phyloP scores from a whole-genome alignment of 2,329 filamentous ascomycete genomes.

The Dothistroma septosporum region DNA sequence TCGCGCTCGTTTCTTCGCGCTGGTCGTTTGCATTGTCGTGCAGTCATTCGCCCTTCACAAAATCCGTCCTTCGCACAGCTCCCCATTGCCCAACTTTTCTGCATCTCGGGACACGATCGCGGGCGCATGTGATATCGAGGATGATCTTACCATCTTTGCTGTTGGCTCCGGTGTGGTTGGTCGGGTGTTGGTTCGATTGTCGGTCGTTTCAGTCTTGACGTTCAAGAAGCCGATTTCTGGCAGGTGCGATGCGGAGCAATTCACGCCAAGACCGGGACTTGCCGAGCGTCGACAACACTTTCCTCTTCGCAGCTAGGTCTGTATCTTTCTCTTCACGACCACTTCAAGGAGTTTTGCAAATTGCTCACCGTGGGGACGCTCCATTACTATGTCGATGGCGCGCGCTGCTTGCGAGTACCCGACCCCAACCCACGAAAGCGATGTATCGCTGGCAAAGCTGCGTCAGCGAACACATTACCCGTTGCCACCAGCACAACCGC shows the following conservation, averaged over 20 bases:
- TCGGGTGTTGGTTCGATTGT: background rate
- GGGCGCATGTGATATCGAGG: background rate
- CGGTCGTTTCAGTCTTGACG: background rate
- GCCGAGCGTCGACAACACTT: background rate
- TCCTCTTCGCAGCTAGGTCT: background rate
- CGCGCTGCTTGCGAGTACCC: no score
- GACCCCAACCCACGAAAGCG: no score
- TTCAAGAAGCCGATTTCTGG: background rate
- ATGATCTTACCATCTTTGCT: constrained; percentile 19
- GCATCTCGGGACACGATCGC: constrained; percentile 7
- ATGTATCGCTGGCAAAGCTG: no score
- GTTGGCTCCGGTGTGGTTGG: constrained; percentile 14
- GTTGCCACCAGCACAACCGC: no score
- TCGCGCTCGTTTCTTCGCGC: background rate
- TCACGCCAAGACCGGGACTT: background rate
- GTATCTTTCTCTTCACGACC: no score
- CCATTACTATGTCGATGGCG: no score
- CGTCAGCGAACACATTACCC: no score
- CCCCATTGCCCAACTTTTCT: background rate
- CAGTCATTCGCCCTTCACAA: background rate
- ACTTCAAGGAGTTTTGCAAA: no score
- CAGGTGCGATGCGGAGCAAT: background rate
- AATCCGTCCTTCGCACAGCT: background rate
- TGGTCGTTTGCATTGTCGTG: background rate
- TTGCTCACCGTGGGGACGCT: no score